A percentile compares a stretch with the other conserved stretches of the same genome.
These are phyloP conservation scores for Candolleomyces aberdarensis DNA, from an alignment of 768 basidiomycete species.

Conservation along the genomic window DNA sequence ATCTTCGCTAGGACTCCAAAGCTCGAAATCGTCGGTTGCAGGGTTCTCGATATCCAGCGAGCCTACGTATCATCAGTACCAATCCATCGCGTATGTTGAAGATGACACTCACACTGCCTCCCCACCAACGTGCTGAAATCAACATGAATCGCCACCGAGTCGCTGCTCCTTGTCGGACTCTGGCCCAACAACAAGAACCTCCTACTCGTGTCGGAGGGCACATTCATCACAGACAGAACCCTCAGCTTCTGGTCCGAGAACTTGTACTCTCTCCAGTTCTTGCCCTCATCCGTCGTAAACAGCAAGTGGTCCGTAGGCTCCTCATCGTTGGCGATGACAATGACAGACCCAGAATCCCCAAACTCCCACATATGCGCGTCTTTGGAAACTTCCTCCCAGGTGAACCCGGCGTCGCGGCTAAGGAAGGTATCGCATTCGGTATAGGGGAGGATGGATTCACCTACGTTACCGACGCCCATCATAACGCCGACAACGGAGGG, in stretches of 20 bases:
- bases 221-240: slow-evolving; percentile 77
- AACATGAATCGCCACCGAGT: slow-evolving; percentile 68
- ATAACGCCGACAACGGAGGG: slow-evolving; percentile 90
- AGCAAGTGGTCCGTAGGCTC: slow-evolving; percentile 85
- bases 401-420: slow-evolving; percentile 93
- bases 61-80: slow-evolving; percentile 42
- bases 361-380: slow-evolving; percentile 98
- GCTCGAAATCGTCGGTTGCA: slow-evolving; percentile 87
- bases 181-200: slow-evolving; percentile 84
- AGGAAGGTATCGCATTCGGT: slow-evolving; percentile 92
- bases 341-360: slow-evolving; percentile 92
- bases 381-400: slow-evolving; percentile 98
- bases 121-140: slow-evolving; percentile 83
- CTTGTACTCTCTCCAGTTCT: slow-evolving; percentile 83
- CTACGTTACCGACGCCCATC: slow-evolving; percentile 97
- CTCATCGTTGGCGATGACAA: slow-evolving; percentile 95
- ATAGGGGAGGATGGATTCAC: slow-evolving; percentile 77
- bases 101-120: slow-evolving; percentile 60
- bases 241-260: slow-evolving; percentile 75
- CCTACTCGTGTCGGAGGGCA: slow-evolving; percentile 86
- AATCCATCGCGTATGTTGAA: neutral
- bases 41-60: slow-evolving; percentile 66
- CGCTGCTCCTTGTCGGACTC: slow-evolving; percentile 26
- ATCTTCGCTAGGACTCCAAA: slow-evolving; percentile 93
- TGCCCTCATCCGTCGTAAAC: slow-evolving; percentile 88